These are phyloP conservation scores for Metschnikowia proteae DNA, from an alignment of 805 yeast species.

Conservation along the genomic window DNA sequence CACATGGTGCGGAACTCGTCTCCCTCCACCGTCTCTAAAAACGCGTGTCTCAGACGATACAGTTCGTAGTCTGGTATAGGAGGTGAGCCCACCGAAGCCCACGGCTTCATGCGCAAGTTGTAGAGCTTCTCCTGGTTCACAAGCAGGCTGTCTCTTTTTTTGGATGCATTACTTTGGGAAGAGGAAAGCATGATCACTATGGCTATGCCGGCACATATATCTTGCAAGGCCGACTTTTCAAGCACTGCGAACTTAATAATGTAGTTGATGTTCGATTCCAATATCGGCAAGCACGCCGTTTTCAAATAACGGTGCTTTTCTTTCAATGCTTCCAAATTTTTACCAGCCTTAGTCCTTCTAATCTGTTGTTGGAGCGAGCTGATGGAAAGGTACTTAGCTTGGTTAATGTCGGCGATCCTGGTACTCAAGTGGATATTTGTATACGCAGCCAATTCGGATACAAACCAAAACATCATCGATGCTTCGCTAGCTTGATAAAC, in stretches of 20 bases:
- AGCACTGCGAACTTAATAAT: constrained; percentile 22
- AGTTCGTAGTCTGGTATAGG: constrained; percentile 50
- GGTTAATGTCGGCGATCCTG: constrained; percentile 30
- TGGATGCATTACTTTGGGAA: neutral
- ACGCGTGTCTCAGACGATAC: constrained; percentile 15
- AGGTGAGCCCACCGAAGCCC: constrained; percentile 78
- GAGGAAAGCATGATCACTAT: constrained; percentile 2
- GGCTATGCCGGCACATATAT: constrained; percentile 14
- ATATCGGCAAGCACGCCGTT: constrained; percentile 32
- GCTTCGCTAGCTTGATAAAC: constrained; percentile 70
- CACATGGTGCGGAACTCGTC: neutral
- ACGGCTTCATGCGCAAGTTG: constrained; percentile 68
- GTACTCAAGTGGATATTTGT: constrained; percentile 43
- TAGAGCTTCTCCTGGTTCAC: constrained; percentile 21
- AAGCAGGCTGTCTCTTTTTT: neutral
- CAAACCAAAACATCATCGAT: constrained; percentile 65
- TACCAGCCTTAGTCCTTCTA: constrained; percentile 36
- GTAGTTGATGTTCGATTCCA: constrained; percentile 26
- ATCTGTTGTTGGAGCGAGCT: constrained; percentile 24
- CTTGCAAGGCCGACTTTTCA: constrained; percentile 22
- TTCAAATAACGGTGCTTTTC: constrained; percentile 28
- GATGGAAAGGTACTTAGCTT: constrained; percentile 15
- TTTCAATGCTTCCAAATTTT: constrained; percentile 41
- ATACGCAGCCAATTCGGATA: constrained; percentile 43
- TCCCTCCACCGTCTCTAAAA: neutral